Evolutionary conservation across 352 stramenopile species (phyloP), one percentile per base, ranked within the genome.

Genomic region (Blastocystis sp.): DNA sequence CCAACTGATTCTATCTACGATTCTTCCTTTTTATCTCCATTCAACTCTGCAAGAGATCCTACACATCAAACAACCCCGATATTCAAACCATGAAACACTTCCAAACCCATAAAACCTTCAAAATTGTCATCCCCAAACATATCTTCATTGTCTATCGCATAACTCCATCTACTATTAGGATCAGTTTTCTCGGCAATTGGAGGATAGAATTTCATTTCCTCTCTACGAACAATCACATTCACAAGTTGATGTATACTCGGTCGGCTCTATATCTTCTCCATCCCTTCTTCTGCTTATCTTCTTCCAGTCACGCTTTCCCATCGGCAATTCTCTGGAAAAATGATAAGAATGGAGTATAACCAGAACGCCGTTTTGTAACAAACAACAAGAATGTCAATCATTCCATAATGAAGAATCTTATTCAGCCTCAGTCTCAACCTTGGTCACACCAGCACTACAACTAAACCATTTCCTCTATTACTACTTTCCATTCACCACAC

Each of bases 401-500:
- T 42, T 56, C 53, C 48, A 24, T 56, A 19, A 17, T 13, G 17
- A 51, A 57, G 27, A 22, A 15, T 7, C 44, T 69, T 84, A 84
- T 40, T 84, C 56, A 68, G 73, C 73, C 53, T 84, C 73, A 64
- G 73, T 51, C 73, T 84, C 73, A 11, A 84, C 73, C 73, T 84
- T 84, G 7, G 73, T 57, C 9, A 84, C 44, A n/a, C 17, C 15
- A 48, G 73, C 73, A 2, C 73, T 84, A 84, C 73, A 64, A 15
- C 44, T 84, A 17, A 51, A 53, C 93, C 98, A 96, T 79, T 95
- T 98, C 2, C 24, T 24, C 17, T 6, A 78, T 19, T 24, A 3
- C 51, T 51, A 84, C 73, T 62, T 44, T 30, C 22, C 96, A 94
- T 99, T 99, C 81, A 96, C 98, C 90, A 99, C 96, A 88, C 96